phyloP scores from a whole-genome alignment of 139 green algal genomes.

The Pleodorina starrii region DNA sequence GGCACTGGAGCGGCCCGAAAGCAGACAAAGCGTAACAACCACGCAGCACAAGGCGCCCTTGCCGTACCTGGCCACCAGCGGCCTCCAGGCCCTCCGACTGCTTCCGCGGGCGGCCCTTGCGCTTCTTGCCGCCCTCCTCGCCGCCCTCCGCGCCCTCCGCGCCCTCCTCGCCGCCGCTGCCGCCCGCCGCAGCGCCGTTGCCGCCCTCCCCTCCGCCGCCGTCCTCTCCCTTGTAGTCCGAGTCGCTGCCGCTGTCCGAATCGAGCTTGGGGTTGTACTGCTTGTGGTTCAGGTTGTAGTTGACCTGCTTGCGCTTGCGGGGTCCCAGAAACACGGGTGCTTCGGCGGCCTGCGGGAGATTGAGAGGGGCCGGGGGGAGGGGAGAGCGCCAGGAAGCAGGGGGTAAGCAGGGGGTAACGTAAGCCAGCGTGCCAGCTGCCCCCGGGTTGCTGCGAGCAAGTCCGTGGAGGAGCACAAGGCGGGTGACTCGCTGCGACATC shows the following conservation, averaged over 20 bases:
- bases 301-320: slow-evolving; percentile 64
- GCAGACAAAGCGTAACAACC: too few species aligned
- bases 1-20: too few species aligned
- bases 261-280: not conserved
- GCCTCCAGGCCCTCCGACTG: not conserved
- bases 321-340: slow-evolving; percentile 54
- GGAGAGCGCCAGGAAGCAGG: too few species aligned
- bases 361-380: too few species aligned
- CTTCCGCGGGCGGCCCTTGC: not conserved
- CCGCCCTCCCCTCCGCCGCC: not conserved
- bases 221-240: not conserved
- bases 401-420: too few species aligned
- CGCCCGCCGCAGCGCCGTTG: not conserved
- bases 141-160: not conserved
- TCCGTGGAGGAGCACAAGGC: too few species aligned
- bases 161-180: not conserved
- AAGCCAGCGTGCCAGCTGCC: too few species aligned
- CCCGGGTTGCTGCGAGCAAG: too few species aligned
- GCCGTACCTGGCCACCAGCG: not conserved
- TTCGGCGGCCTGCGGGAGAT: not conserved
- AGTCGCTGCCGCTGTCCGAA: not conserved
- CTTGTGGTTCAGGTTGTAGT: slow-evolving; percentile 62
- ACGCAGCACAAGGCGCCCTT: too few species aligned
- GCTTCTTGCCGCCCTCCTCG: not conserved
- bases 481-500: too few species aligned